Base-by-base conservation (phyloP, 1,284 basidiomycete genomes). In the Moesziomyces sp. region DNA sequence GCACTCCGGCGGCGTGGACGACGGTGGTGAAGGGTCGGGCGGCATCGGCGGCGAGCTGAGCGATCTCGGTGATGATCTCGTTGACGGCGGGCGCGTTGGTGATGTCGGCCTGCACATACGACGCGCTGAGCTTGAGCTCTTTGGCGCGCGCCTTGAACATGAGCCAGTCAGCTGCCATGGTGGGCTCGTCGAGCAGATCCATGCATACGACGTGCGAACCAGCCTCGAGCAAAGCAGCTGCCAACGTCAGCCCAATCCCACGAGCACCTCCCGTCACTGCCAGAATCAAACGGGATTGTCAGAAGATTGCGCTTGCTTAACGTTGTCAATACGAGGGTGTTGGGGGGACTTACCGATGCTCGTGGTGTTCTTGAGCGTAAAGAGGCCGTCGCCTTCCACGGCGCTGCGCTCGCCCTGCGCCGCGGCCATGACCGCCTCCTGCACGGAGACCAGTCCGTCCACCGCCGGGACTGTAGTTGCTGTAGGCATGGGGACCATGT, bases 221-320 rank as follows among this genome's bases (percentile, higher is more conserved):
- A 3, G 89, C 89, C 85, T 94, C 92, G 45, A 89, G 87, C 28
- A 92, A 85, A 3, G 90, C 88, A 58, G 92, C 86, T 21, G 91
- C 91, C 88, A 92, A 90, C 84, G 92, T 91, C 33, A 93, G 87
- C 56, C 93, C 92, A 8, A 94, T 87, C 0, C 92, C 92, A 44
- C 92, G 87, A 74, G 91, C 91, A 0, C 87, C 92, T 47, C 78
- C 78, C 3, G 78, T 77, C 13, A 79, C 64, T 58, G 26, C 11
- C 21, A 8, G 6, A 6, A 3, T 8, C 10, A 10, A 33, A 33
- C 6, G 1, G 13, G 11, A 33, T 7, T 3, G 30, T 33, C 30
- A 33, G 30, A 10, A 33, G 1, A 3, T 13, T 33, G 30, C 11
- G 9, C 30, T 13, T 33, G 30, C 10, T 33, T 2, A 4, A 11